Conservation (phyloP, 306 rosid genomes). For the Canavalia ensiformis region DNA sequence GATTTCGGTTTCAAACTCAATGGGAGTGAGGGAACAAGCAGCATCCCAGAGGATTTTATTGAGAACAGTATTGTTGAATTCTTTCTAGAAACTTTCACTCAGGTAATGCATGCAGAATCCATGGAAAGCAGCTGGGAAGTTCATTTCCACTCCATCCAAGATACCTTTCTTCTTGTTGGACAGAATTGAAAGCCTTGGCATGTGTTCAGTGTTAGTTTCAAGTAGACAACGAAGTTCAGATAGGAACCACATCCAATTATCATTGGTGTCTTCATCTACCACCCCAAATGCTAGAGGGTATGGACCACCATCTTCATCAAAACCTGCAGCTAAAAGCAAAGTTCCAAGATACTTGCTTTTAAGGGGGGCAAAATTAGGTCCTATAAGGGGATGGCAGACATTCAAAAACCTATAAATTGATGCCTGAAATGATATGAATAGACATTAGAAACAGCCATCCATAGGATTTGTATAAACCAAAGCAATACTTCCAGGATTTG, state of each 20-base stretch:
- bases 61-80: conserved; percentile 70
- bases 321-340: conserved; percentile 71
- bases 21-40: conserved; percentile 67
- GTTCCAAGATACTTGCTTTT: conserved; percentile 80
- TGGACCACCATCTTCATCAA: conserved; percentile 77
- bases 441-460: conserved; percentile 76
- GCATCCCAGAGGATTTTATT: conserved; percentile 76
- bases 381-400: conserved; percentile 78
- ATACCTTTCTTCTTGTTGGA: conserved; percentile 73
- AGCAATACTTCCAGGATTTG: conserved; percentile 83
- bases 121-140: conserved; percentile 81
- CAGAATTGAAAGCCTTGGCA: conserved; percentile 85
- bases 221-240: conserved; percentile 72
- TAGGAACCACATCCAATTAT: conserved; percentile 83
- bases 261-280: conserved; percentile 76
- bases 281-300: conserved; percentile 85
- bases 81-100: conserved; percentile 72
- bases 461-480: conserved; percentile 66
- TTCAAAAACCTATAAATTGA: conserved; percentile 79
- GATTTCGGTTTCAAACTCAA: conserved; percentile 72
- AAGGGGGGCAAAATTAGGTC: conserved; percentile 67
- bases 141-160: conserved; percentile 74
- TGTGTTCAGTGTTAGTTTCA: conserved; percentile 74
- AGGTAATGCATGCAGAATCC: conserved; percentile 80
- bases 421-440: conserved; percentile 82